Conservation (phyloP, 441 rosid genomes). For the Isatis lusitanica region DNA sequence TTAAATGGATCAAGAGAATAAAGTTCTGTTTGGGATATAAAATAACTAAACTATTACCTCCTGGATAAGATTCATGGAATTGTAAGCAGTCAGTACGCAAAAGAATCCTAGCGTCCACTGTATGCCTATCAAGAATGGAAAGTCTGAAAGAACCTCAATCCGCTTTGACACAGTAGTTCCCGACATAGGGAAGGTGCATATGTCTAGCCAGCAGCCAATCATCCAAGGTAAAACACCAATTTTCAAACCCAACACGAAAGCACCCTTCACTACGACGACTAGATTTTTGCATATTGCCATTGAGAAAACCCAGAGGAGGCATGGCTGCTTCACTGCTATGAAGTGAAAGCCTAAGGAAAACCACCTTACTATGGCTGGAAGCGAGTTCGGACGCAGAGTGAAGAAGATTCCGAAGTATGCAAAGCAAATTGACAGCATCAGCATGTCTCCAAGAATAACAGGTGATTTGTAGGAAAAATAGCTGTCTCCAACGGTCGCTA, state of each 20-base stretch:
- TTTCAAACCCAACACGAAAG: slow-evolving; percentile 5
- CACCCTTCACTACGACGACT: background rate
- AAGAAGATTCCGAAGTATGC: slow-evolving; percentile 3
- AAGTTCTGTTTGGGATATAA: background rate
- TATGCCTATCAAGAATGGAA: background rate
- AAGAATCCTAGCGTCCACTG: background rate
- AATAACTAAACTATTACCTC: slow-evolving; percentile 17
- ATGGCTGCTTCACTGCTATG: background rate
- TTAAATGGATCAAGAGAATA: background rate
- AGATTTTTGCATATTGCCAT: background rate
- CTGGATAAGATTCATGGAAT: slow-evolving; percentile 9
- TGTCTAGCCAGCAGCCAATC: slow-evolving; percentile 19
- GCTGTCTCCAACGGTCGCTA: slow-evolving; percentile 4
- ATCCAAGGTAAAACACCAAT: slow-evolving; percentile 23
- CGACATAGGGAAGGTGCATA: slow-evolving; percentile 14
- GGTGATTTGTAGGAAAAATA: background rate
- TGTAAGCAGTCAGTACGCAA: background rate
- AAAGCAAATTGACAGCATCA: background rate
- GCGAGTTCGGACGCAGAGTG: background rate
- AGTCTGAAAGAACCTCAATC: background rate
- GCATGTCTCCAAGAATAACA: slow-evolving; percentile 6
- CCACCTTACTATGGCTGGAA: slow-evolving; percentile 2
- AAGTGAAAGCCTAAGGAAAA: slow-evolving; percentile 9
- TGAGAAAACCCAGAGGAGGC: background rate
- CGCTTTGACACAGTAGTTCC: background rate